Percentiles rank a stretch among this genome's conserved stretches.
These are phyloP conservation scores for Xylaria arbuscula DNA, from an alignment of 2,329 filamentous ascomycete species.

Conservation along the genomic window DNA sequence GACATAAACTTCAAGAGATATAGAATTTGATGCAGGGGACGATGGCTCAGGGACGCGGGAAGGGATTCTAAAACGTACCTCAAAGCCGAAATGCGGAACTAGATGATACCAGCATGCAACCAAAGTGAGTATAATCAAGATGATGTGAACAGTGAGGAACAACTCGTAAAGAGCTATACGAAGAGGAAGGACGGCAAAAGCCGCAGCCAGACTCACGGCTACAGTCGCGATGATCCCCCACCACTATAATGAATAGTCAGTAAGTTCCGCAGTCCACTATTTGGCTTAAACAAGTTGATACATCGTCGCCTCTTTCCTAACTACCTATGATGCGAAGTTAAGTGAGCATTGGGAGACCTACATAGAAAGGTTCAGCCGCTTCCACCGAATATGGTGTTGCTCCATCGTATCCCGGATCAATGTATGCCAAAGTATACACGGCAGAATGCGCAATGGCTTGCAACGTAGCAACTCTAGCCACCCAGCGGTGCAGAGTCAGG, in stretches of 20 bases:
- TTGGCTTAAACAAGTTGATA: background rate
- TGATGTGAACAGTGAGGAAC: constrained; percentile 48
- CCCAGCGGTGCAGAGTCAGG: constrained; percentile 47
- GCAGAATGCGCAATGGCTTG: constrained; percentile 47
- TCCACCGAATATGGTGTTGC: constrained; percentile 33
- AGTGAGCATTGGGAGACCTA: background rate
- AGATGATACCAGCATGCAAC: constrained; percentile 46
- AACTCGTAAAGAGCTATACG: constrained; percentile 48
- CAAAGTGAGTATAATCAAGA: constrained; percentile 45
- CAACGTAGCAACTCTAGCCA: constrained; percentile 46
- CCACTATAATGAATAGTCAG: constrained; percentile 30
- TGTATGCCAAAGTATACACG: constrained; percentile 41
- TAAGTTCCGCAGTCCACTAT: background rate
- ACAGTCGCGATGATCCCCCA: constrained; percentile 48
- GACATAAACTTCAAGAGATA: background rate
- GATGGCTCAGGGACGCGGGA: background rate
- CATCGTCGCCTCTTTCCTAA: no score
- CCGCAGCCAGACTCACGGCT: constrained; percentile 43
- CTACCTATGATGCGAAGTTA: background rate
- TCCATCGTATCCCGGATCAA: constrained; percentile 36
- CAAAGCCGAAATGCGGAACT: constrained; percentile 40
- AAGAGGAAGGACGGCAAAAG: constrained; percentile 45
- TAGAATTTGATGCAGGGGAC: background rate
- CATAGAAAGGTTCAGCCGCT: constrained; percentile 36
- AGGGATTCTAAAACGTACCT: constrained; percentile 19